A percentile compares a stretch with the other conserved stretches of the same genome.
These are phyloP conservation scores for Exsudoporus frostii DNA, from an alignment of 768 basidiomycete genomes.

Conservation along the genomic window DNA sequence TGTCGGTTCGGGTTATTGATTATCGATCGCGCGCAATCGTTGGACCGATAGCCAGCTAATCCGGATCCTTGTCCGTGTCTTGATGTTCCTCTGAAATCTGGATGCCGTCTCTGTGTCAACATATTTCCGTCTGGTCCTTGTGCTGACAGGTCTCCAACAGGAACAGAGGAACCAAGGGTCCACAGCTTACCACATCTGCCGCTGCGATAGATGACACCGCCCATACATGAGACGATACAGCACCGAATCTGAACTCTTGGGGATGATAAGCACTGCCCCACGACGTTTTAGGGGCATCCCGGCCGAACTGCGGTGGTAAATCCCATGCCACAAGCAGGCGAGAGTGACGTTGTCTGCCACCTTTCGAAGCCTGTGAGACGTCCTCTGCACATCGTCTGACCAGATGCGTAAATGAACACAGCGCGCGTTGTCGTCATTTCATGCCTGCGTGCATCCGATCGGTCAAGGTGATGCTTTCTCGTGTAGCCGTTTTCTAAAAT, in stretches of 20 bases:
- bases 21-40: not conserved
- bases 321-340: not conserved
- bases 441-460: not conserved
- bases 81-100: too few species aligned
- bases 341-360: not conserved
- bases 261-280: slow-evolving; percentile 5
- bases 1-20: not conserved
- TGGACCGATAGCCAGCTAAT: not conserved
- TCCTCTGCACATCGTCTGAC: not conserved
- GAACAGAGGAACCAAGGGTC: not conserved
- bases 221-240: not conserved
- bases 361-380: not conserved
- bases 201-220: not conserved
- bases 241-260: not conserved
- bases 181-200: not conserved
- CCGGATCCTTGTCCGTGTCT: not conserved
- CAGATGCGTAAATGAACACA: not conserved
- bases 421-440: not conserved
- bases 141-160: not conserved
- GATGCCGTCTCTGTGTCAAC: not conserved
- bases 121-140: not conserved
- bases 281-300: not conserved
- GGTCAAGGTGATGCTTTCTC: not conserved
- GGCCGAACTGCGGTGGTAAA: not conserved
- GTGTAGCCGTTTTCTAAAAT: not conserved